Evolutionary conservation across 768 basidiomycete genomes (phyloP).

Genomic region (Tricholoma furcatifolium): DNA sequence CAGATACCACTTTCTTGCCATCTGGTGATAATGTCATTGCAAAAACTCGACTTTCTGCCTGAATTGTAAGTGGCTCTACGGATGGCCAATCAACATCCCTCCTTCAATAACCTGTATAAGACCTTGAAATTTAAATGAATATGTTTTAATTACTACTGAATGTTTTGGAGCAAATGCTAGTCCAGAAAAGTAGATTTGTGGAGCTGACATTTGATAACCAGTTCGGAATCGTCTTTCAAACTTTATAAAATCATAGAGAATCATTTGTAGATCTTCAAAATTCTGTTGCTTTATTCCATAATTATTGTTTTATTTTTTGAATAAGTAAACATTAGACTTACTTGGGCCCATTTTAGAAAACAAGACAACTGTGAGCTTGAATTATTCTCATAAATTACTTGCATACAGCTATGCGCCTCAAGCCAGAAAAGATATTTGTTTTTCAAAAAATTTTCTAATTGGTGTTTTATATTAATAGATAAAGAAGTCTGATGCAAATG

Average conservation of each 20-base stretch:
- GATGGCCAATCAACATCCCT: not conserved
- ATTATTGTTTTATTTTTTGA: too few species aligned
- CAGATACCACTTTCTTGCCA: not conserved
- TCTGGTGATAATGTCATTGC: conserved; percentile 2
- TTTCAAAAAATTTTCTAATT: conserved; percentile 2
- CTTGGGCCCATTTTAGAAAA: too few species aligned
- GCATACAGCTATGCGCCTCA: too few species aligned
- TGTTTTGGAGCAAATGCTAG: not conserved
- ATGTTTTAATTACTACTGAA: not conserved
- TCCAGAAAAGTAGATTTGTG: not conserved
- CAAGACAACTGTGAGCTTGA: too few species aligned
- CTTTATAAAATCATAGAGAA: not conserved
- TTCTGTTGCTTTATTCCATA: not conserved
- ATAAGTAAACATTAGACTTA: too few species aligned
- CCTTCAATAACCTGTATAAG: not conserved
- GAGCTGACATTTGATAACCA: conserved; percentile 1
- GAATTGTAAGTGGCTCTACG: not conserved
- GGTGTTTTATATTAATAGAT: too few species aligned
- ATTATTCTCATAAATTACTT: too few species aligned
- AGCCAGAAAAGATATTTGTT: not conserved
- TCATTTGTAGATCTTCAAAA: not conserved
- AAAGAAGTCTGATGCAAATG: conserved; percentile 2
- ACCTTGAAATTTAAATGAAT: not conserved
- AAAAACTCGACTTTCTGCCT: not conserved
- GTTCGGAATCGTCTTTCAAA: conserved; percentile 1